Percentiles rank a stretch among this genome's conserved stretches.
Evolutionary conservation across 2,329 filamentous ascomycete species (phyloP).

Genomic region (Calonectria naviculata): DNA sequence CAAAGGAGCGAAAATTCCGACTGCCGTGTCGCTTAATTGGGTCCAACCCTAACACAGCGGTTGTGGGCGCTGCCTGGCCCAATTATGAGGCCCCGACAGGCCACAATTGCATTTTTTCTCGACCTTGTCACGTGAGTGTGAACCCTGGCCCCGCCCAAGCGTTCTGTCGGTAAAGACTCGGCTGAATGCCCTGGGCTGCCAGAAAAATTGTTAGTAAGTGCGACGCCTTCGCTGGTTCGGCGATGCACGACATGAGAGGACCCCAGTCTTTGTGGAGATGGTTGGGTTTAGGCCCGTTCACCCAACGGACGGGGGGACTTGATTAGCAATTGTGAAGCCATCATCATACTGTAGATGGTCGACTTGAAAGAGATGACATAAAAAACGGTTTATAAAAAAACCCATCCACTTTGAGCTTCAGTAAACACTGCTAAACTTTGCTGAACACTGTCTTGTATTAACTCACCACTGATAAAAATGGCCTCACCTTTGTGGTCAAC

Average conservation of each 20-base stretch:
- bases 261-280: conserved; percentile 35
- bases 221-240: conserved; percentile 15
- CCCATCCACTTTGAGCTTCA: background rate
- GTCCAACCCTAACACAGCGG: conserved; percentile 56
- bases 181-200: background rate
- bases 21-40: conserved; percentile 54
- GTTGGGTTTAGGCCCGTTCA: conserved; percentile 19
- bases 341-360: conserved; percentile 7
- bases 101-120: conserved; percentile 16
- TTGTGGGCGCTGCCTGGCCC: conserved; percentile 33
- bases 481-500: conserved; percentile 22
- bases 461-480: conserved; percentile 23
- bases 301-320: conserved; percentile 21
- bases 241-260: conserved; percentile 29
- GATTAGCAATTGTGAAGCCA: conserved; percentile 24
- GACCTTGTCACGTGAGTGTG: conserved; percentile 31
- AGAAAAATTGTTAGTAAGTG: conserved; percentile 23
- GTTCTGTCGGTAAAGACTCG: conserved; percentile 29
- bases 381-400: background rate
- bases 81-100: conserved; percentile 26
- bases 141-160: background rate
- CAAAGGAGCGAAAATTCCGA: conserved; percentile 50
- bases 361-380: conserved; percentile 1
- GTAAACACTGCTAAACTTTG: background rate
- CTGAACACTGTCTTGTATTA: background rate